Percentiles rank a stretch among this genome's conserved stretches.
Conservation (phyloP, 2,329 filamentous ascomycete species). For the Pseudovirgaria hyperparasitica region DNA sequence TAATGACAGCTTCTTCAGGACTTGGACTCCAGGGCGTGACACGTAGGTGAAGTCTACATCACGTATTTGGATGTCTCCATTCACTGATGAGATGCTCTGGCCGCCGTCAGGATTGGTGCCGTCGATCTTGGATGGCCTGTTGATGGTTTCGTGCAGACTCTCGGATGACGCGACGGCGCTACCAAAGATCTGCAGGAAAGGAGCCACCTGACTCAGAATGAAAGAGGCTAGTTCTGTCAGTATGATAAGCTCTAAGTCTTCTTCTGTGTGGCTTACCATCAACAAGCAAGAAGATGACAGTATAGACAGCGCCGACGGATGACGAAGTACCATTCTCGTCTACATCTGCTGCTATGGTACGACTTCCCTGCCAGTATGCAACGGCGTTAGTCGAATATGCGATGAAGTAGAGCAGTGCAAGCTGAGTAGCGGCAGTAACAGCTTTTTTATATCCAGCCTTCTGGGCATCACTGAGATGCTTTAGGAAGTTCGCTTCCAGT, state of each 20-base stretch:
- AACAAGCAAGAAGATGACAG: constrained; percentile 42
- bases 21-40: constrained; percentile 25
- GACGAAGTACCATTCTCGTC: constrained; percentile 15
- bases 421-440: constrained; percentile 42
- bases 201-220: constrained; percentile 32
- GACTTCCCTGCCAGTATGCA: constrained; percentile 55
- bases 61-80: constrained; percentile 18
- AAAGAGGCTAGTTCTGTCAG: constrained; percentile 29
- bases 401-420: constrained; percentile 53
- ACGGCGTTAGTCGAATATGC: constrained; percentile 55
- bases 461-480: constrained; percentile 37
- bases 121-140: constrained; percentile 30
- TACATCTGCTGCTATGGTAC: constrained; percentile 35
- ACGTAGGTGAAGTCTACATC: constrained; percentile 30
- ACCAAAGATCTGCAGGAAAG: constrained; percentile 37
- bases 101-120: constrained; percentile 18
- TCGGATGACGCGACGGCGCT: constrained; percentile 41
- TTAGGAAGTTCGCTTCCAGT: constrained; percentile 47
- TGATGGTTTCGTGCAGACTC: constrained; percentile 46
- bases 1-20: constrained; percentile 25
- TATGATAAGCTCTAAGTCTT: constrained; percentile 1
- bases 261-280: constrained; percentile 29
- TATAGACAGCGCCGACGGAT: constrained; percentile 37
- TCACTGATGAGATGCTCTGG: constrained; percentile 9
- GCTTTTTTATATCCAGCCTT: constrained; percentile 46